These are phyloP conservation scores for Erucastrum elatum DNA, from an alignment of 345 rosid genomes.

Conservation along the genomic window DNA sequence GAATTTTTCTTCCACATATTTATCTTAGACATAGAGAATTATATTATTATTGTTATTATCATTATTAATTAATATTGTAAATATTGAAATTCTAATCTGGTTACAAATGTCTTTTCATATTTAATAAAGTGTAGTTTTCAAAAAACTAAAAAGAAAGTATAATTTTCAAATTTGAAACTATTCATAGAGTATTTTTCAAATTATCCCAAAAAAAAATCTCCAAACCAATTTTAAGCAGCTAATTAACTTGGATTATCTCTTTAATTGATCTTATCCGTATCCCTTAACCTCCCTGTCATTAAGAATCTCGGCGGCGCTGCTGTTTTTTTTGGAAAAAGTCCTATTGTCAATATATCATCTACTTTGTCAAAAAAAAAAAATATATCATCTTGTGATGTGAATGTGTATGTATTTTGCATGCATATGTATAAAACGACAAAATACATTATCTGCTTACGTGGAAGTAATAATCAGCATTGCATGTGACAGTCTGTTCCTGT, in stretches of 20 bases:
- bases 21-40: too few species aligned
- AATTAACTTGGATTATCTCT: neutral
- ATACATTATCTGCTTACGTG: constrained; percentile 19
- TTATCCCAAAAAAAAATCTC: too few species aligned
- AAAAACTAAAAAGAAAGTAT: too few species aligned
- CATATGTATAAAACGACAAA: constrained; percentile 8
- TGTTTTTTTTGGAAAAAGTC: constrained; percentile 8
- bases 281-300: neutral
- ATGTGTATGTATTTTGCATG: neutral
- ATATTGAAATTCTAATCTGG: too few species aligned
- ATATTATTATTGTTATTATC: too few species aligned
- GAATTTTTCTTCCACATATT: too few species aligned
- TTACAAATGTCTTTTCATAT: too few species aligned
- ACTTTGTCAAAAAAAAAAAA: too few species aligned
- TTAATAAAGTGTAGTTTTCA: too few species aligned
- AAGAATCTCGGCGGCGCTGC: constrained; percentile 28
- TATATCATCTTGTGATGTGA: neutral
- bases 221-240: neutral
- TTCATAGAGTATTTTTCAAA: too few species aligned
- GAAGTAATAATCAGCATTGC: constrained; percentile 25
- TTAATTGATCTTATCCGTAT: neutral
- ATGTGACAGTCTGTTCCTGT: constrained; percentile 24
- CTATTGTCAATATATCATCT: neutral
- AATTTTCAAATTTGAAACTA: too few species aligned
- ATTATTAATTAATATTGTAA: too few species aligned